These are phyloP conservation scores for Chernovozyma sophiae-reginae DNA, from an alignment of 1,139 yeast species.

Conservation along the genomic window DNA sequence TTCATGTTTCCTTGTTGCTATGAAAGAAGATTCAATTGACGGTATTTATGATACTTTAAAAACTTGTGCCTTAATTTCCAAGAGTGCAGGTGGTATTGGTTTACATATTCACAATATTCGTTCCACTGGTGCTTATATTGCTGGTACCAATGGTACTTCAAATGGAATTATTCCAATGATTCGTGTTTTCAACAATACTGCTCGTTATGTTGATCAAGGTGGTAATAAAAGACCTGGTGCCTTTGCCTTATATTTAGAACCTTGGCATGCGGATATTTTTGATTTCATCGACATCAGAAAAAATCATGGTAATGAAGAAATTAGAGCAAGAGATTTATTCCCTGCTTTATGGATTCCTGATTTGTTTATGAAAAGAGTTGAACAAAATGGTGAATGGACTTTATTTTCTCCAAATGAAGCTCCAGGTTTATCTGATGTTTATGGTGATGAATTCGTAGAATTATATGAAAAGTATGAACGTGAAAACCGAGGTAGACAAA, in stretches of 20 bases:
- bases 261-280: constrained; percentile 88
- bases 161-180: constrained; percentile 89
- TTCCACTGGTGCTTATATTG: constrained; percentile 80
- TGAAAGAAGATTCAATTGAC: constrained; percentile 87
- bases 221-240: constrained; percentile 96
- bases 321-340: constrained; percentile 85
- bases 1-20: constrained; percentile 83
- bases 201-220: constrained; percentile 91
- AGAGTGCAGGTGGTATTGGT: constrained; percentile 91
- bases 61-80: constrained; percentile 82
- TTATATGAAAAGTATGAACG: constrained; percentile 69
- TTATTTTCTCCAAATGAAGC: constrained; percentile 87
- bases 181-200: constrained; percentile 86
- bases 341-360: constrained; percentile 93
- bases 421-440: constrained; percentile 73
- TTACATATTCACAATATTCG: constrained; percentile 80
- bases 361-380: constrained; percentile 84
- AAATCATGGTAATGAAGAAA: constrained; percentile 89
- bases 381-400: constrained; percentile 75
- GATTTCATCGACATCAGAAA: constrained; percentile 82
- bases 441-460: constrained; percentile 75
- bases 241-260: constrained; percentile 82
- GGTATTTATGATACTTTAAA: constrained; percentile 86
- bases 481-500: constrained; percentile 66
- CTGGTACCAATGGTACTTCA: constrained; percentile 87